Evolutionary conservation across 169 alveolate species (phyloP).

Genomic region (Ichthyophthirius multifiliis): DNA sequence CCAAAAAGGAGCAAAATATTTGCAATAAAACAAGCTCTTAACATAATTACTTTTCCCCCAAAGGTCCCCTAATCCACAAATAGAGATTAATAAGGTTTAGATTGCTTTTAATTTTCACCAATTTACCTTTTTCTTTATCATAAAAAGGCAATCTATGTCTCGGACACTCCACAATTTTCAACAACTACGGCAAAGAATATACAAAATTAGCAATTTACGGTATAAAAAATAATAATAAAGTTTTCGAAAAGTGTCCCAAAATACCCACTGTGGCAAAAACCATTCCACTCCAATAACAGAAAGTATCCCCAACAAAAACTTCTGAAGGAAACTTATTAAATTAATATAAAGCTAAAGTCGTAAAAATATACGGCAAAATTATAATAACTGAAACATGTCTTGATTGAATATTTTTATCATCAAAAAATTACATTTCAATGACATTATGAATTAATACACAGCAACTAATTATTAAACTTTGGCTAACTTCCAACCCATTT

Average conservation of each 20-base stretch:
- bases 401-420: constrained; percentile 24
- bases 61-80: constrained; percentile 87
- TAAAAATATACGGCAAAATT: constrained; percentile 84
- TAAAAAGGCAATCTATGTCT: constrained; percentile 91
- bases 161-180: constrained; percentile 90
- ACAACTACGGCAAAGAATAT: constrained; percentile 89
- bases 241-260: constrained; percentile 90
- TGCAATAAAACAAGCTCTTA: constrained; percentile 71
- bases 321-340: constrained; percentile 90
- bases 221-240: constrained; percentile 84
- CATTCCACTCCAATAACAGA: constrained; percentile 92
- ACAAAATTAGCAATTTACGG: constrained; percentile 93
- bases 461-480: constrained; percentile 86
- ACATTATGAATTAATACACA: constrained; percentile 85
- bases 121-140: constrained; percentile 72
- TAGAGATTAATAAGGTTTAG: constrained; percentile 86
- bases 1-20: constrained; percentile 77
- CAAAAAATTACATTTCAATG: constrained; percentile 66
- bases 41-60: constrained; percentile 84
- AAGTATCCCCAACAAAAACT: constrained; percentile 95
- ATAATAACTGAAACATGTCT: constrained; percentile 81
- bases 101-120: constrained; percentile 83
- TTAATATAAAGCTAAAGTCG: constrained; percentile 82
- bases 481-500: constrained; percentile 94
- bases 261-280: constrained; percentile 92